These are phyloP conservation scores for Beauveria asiatica DNA, from an alignment of 2,329 filamentous ascomycete genomes.

Conservation along the genomic window DNA sequence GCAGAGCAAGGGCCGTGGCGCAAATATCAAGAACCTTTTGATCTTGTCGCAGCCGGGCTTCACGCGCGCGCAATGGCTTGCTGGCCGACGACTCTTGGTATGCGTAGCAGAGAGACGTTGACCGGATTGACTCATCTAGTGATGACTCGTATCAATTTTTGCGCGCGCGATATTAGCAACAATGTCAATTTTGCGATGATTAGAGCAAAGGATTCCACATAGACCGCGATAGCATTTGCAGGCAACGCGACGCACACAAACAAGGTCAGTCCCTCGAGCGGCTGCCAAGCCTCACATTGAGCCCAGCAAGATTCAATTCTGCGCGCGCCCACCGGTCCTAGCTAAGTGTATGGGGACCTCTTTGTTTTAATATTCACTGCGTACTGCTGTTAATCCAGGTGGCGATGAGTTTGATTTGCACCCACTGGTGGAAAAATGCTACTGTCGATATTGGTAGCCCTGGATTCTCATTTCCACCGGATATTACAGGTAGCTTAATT, in stretches of 20 bases:
- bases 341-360: neutral
- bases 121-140: neutral
- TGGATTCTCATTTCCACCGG: constrained; percentile 5
- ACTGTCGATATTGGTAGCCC: neutral
- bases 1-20: neutral
- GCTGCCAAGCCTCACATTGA: neutral
- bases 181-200: neutral
- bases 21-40: neutral
- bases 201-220: no score
- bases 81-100: neutral
- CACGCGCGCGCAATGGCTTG: neutral
- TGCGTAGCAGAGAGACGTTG: neutral
- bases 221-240: neutral
- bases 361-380: no score
- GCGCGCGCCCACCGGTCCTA: neutral
- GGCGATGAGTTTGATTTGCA: constrained; percentile 1
- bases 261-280: neutral
- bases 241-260: neutral
- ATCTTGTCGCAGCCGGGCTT: neutral
- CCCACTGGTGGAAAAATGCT: neutral
- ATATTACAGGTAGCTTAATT: neutral
- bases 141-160: neutral
- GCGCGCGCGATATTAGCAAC: neutral
- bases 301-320: neutral
- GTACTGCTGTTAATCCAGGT: neutral